Evolutionary conservation across 306 rosid genomes (phyloP).

Genomic region (Argentina anserina): DNA sequence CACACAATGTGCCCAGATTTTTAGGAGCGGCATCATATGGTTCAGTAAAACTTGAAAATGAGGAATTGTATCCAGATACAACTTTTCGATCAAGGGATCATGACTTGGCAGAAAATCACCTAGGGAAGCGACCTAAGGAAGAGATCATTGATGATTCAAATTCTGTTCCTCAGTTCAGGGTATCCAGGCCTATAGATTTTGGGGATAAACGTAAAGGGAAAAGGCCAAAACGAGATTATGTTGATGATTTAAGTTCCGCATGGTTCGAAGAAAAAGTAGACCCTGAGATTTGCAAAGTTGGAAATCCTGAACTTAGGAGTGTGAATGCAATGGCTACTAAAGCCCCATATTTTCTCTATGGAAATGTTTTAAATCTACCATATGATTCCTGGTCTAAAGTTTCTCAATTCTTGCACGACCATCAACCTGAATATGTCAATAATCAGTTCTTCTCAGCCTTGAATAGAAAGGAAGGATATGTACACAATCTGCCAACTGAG

Average conservation of each 20-base stretch:
- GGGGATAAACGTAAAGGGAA: constrained; percentile 43
- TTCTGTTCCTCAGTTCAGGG: constrained; percentile 35
- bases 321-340: constrained; percentile 38
- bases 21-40: constrained; percentile 18
- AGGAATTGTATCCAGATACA: constrained; percentile 25
- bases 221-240: constrained; percentile 60
- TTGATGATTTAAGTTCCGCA: constrained; percentile 35
- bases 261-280: constrained; percentile 68
- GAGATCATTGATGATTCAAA: constrained; percentile 12
- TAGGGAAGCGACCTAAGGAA: constrained; percentile 30
- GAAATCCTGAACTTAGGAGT: constrained; percentile 33
- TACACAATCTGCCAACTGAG: constrained; percentile 84
- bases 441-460: constrained; percentile 64
- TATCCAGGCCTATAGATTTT: constrained; percentile 12
- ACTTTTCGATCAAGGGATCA: constrained; percentile 14
- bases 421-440: constrained; percentile 76
- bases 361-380: constrained; percentile 47
- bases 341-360: constrained; percentile 81
- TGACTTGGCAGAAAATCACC: background rate
- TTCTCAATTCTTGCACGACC: constrained; percentile 62
- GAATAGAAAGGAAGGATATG: constrained; percentile 75
- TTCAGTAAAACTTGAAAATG: constrained; percentile 46
- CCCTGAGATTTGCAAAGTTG: constrained; percentile 27
- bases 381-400: constrained; percentile 68
- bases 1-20: constrained; percentile 11